Evolutionary conservation across 2,329 filamentous ascomycete genomes (phyloP).

Genomic region (Trichophyton schoenleinii): DNA sequence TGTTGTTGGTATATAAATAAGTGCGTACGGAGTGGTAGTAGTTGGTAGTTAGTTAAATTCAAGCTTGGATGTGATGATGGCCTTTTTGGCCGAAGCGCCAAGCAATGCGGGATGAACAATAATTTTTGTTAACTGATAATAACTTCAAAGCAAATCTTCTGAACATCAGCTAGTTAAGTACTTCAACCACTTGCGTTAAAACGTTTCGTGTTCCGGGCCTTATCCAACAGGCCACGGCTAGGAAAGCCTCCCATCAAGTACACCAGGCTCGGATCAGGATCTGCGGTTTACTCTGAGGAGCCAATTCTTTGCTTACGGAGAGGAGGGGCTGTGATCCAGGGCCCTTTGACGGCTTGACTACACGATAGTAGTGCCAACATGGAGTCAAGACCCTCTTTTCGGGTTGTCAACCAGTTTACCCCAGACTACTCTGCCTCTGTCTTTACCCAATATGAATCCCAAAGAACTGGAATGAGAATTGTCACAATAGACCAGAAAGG

Average conservation of each 20-base stretch:
- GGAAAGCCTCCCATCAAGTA: background rate
- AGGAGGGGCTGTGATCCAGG: no score
- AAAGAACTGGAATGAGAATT: slow-evolving; percentile 86
- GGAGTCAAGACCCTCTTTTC: slow-evolving; percentile 46
- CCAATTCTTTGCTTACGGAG: no score
- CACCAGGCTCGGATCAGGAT: background rate
- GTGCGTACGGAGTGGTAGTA: background rate
- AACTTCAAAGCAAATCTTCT: background rate
- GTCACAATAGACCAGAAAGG: slow-evolving; percentile 84
- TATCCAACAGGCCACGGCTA: background rate
- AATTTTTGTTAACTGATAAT: no score
- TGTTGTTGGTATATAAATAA: background rate
- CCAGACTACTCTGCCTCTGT: slow-evolving; percentile 79
- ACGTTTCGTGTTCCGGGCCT: no score
- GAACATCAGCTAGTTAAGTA: background rate
- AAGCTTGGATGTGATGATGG: background rate
- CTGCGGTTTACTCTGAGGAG: no score
- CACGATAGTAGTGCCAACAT: background rate
- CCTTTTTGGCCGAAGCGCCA: background rate
- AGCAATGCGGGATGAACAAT: background rate
- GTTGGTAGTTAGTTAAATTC: background rate
- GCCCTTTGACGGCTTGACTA: no score
- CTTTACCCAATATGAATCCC: slow-evolving; percentile 92
- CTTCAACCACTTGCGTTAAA: background rate
- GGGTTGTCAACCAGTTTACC: slow-evolving; percentile 70